Base-by-base conservation (phyloP, 2,329 filamentous ascomycete genomes). In the Fusarium marasasianum region DNA sequence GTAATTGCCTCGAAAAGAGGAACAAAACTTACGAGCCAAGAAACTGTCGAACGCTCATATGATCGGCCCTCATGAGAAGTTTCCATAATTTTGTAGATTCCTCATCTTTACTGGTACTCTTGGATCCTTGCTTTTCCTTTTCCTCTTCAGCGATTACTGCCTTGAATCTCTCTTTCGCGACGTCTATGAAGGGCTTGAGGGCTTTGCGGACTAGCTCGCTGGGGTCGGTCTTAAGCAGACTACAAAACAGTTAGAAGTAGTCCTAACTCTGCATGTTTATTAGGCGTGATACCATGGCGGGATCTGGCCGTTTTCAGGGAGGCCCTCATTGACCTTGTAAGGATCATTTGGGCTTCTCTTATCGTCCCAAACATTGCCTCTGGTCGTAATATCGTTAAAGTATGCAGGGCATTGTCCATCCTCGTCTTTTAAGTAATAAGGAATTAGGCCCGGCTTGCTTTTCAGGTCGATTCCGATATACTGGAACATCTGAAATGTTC, bases 171-270 rank as follows among this genome's bases (percentile, higher is more conserved):
- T 47, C 1, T 10, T 29, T 20, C 0, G 44, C 44, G 3, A 47
- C 44, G 4, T 29, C 5, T 0, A 13, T 47, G 5, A 47, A 47
- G 8, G 1, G 2, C 6, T 29, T 11, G 0, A 29, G 24, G 1
- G 44, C 44, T 7, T 4, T 9, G 0, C 44, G 4, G 9, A 47
- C 44, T 29, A 29, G 18, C 6, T 47, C 13, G 18, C 7, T 10
- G 13, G 26, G 45, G 13, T 29, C 2, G 26, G 45, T 47, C 45
- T 29, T 14, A 0, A 29, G 44, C 0, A 45, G 43, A 1, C 43
- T 45, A 26, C 9, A 8, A 4, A 26, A 7, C 6, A 4, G 6
- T 26, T 7, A 44, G 43, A 18, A 18, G 43, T 5, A 12, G 24
- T 20, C 26, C 17, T 8, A 20, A 9, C 1, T 7, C 11, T 26